phyloP scores from a whole-genome alignment of 805 yeast species.

The Saitoella complicata region DNA sequence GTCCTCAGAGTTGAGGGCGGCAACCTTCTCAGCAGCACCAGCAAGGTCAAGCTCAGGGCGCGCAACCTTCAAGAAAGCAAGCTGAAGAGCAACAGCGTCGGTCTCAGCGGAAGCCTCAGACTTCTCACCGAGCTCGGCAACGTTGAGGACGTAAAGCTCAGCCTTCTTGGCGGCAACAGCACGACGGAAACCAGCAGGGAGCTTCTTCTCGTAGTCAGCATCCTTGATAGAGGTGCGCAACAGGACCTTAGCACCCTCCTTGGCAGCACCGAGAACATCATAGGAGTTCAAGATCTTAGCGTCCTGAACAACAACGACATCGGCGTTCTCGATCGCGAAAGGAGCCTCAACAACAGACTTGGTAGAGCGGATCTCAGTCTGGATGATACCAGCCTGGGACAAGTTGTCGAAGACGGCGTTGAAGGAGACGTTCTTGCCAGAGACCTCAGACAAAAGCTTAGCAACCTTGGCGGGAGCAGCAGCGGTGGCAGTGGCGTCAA shows the following conservation, averaged over 20 bases:
- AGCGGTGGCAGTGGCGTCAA: slow-evolving; percentile 41
- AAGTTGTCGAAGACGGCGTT: slow-evolving; percentile 58
- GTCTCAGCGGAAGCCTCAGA: slow-evolving; percentile 30
- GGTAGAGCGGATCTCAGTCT: slow-evolving; percentile 39
- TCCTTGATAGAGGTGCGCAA: slow-evolving; percentile 24
- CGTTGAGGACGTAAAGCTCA: slow-evolving; percentile 43
- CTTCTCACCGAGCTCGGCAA: slow-evolving; percentile 44
- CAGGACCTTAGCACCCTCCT: slow-evolving; percentile 39
- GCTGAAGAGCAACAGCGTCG: slow-evolving; percentile 54
- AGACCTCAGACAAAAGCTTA: slow-evolving; percentile 48
- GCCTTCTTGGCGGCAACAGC: slow-evolving; percentile 36
- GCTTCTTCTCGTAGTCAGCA: slow-evolving; percentile 35
- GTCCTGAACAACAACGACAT: slow-evolving; percentile 49
- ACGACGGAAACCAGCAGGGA: slow-evolving; percentile 39
- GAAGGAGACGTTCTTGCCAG: slow-evolving; percentile 32
- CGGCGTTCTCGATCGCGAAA: slow-evolving; percentile 37
- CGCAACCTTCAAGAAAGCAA: slow-evolving; percentile 62
- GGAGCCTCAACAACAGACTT: slow-evolving; percentile 19
- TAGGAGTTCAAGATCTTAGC: slow-evolving; percentile 35
- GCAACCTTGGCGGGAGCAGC: slow-evolving; percentile 49
- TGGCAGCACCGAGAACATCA: slow-evolving; percentile 47
- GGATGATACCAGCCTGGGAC: slow-evolving; percentile 57
- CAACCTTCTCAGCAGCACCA: too few relatives aligned
- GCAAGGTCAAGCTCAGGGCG: slow-evolving; percentile 28
- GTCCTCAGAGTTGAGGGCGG: too few relatives aligned